A percentile compares a stretch with the other conserved stretches of the same genome.
phyloP scores from a whole-genome alignment of 371 early-diverging fungal genomes.

The Capniomyces stellatus region DNA sequence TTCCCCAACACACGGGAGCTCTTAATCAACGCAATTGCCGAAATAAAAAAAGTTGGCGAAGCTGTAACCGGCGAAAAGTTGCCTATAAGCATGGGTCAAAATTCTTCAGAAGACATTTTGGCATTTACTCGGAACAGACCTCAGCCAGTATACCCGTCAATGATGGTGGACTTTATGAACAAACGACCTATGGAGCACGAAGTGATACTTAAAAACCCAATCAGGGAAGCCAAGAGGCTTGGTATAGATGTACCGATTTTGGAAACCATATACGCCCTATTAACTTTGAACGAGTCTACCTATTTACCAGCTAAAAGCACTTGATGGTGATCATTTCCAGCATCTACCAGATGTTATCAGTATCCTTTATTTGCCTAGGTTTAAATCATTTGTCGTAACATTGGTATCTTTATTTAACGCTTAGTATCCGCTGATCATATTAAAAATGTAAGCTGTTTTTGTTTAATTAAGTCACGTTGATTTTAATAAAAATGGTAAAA shows the following conservation, averaged over 20 bases:
- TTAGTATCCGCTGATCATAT: too few relatives aligned
- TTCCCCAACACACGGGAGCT: constrained; percentile 30
- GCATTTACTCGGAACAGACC: constrained; percentile 1
- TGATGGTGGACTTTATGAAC: constrained; percentile 23
- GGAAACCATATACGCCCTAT: constrained; percentile 15
- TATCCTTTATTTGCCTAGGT: too few relatives aligned
- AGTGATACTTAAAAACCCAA: constrained; percentile 18
- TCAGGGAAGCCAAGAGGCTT: constrained; percentile 9
- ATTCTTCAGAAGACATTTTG: constrained; percentile 11
- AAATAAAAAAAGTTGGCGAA: constrained; percentile 33
- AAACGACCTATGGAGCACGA: constrained; percentile 26
- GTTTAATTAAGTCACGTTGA: too few relatives aligned
- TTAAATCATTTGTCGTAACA: too few relatives aligned
- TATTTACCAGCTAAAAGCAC: background rate
- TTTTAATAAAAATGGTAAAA: too few relatives aligned
- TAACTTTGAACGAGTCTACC: background rate
- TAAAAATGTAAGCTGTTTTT: too few relatives aligned
- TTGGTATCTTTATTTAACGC: too few relatives aligned
- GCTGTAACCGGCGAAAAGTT: constrained; percentile 16
- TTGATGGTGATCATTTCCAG: too few relatives aligned
- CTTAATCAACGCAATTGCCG: constrained; percentile 34
- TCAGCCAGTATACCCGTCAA: constrained; percentile 18
- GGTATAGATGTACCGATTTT: constrained; percentile 16
- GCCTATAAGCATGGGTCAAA: constrained; percentile 1
- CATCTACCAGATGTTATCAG: too few relatives aligned